Evolutionary conservation across 768 basidiomycete genomes (phyloP), one percentile per base, ranked within the genome.

Genomic region (Panus rudis): DNA sequence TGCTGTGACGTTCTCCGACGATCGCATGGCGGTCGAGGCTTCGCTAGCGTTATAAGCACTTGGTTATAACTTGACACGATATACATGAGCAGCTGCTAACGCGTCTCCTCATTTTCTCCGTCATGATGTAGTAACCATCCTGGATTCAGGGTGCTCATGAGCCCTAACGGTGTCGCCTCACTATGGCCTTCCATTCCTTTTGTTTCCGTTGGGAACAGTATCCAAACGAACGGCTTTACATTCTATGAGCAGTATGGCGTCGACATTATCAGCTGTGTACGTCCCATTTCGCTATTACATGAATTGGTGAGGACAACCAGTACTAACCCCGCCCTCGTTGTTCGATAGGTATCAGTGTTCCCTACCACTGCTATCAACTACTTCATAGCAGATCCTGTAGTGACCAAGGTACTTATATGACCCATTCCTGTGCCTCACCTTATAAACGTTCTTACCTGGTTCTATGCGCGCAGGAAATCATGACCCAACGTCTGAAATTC

Each of bases 401-500:
- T 43, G 3, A 24, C 50, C 31, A 50, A 48, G 42, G 52, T 48
- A 30, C 13, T 39, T n/a, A 30, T 10, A 10, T 30, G 28, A 16
- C 4, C 24, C 2, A 4, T 30, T 34, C 19, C 13, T 23, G 4
- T 24, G 19, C n/a, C 24, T 32, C 14, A 7, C 4, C 2, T 8
- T 2, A 20, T n/a, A 26, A 16, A 14, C 20, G 22, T 25, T 17
- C 14, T 14, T 3, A 6, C 14, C 12, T 17, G 20, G 32, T 13
- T 16, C 23, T 16, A 22, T 16, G 4, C n/a, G 37, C 23, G 20
- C 49, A 80, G 78, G 77, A 79, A 57, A 61, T 80, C 4, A 65
- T 69, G 3, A 61, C 63, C 12, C 65, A 68, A 19, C 65, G 75
- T 11, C 60, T 68, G 8, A 69, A 71, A 12, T 84, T 81, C 49